Conservation (phyloP, 2,329 filamentous ascomycete genomes). For the Fusarium musae region DNA sequence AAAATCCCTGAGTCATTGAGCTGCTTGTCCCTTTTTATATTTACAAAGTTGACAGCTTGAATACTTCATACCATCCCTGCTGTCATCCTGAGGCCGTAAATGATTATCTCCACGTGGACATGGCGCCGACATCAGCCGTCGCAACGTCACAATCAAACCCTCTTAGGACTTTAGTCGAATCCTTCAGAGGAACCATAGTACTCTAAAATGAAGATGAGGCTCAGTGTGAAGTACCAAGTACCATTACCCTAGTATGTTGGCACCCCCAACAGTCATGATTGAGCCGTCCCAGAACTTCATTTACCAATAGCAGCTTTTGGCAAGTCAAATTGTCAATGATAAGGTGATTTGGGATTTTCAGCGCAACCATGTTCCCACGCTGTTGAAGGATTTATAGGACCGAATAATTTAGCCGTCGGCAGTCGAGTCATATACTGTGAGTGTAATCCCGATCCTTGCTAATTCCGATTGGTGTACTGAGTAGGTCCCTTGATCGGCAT, state of each 20-base stretch:
- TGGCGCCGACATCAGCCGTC: background rate
- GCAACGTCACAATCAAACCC: background rate
- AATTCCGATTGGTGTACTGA: background rate
- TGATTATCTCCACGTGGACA: background rate
- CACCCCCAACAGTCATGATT: background rate
- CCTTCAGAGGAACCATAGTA: background rate
- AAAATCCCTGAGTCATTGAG: background rate
- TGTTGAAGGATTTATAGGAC: background rate
- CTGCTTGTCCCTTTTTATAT: background rate
- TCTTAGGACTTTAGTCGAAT: background rate
- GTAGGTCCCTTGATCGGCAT: background rate
- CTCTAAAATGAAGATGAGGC: too few relatives aligned
- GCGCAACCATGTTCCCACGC: too few relatives aligned
- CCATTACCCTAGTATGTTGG: background rate
- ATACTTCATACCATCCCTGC: background rate
- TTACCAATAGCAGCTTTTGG: background rate
- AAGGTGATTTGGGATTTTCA: background rate
- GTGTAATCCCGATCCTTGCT: background rate
- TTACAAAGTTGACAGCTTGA: background rate
- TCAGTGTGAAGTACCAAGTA: background rate
- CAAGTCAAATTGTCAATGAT: background rate
- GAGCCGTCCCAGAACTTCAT: background rate
- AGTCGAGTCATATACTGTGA: too few relatives aligned
- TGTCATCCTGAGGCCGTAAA: fast-evolving
- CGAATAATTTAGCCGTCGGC: background rate